A percentile compares a stretch with the other conserved stretches of the same genome.
Evolutionary conservation across 345 rosid species (phyloP).

Genomic region (Rhodamnia argentea): DNA sequence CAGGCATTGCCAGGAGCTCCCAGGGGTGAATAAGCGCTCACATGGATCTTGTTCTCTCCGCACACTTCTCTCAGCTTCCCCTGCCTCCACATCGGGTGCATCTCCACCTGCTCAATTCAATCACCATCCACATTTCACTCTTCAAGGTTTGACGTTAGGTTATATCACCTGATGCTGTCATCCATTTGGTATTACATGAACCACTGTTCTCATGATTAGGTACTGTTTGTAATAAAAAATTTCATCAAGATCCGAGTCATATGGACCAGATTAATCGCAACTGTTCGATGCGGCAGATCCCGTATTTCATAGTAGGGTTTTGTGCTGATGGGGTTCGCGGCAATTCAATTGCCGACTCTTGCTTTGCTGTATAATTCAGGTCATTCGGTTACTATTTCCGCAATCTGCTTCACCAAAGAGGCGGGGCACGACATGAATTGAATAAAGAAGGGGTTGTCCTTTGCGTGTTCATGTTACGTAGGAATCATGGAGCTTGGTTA

Average conservation of each 20-base stretch:
- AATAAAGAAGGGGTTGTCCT: neutral
- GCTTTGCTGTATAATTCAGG: neutral
- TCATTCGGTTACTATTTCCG: neutral
- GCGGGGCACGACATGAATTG: neutral
- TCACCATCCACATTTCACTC: neutral
- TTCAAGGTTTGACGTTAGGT: neutral
- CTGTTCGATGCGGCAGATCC: neutral
- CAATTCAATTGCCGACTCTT: neutral
- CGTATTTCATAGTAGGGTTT: neutral
- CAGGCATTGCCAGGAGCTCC: conserved; percentile 76
- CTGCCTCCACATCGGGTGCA: conserved; percentile 96
- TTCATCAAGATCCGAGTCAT: neutral
- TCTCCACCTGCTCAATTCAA: conserved; percentile 52
- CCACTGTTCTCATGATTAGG: neutral
- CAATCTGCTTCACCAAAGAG: neutral
- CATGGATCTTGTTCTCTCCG: conserved; percentile 47
- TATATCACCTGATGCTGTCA: neutral
- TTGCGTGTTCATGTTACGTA: neutral
- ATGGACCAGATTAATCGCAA: neutral
- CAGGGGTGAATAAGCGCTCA: conserved; percentile 79
- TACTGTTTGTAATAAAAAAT: neutral
- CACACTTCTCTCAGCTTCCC: conserved; percentile 55
- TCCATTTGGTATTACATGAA: neutral
- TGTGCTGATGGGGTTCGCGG: neutral
- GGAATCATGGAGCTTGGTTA: neutral